Conservation (phyloP, 306 rosid species). For the Herpetospermum pedunculosum region DNA sequence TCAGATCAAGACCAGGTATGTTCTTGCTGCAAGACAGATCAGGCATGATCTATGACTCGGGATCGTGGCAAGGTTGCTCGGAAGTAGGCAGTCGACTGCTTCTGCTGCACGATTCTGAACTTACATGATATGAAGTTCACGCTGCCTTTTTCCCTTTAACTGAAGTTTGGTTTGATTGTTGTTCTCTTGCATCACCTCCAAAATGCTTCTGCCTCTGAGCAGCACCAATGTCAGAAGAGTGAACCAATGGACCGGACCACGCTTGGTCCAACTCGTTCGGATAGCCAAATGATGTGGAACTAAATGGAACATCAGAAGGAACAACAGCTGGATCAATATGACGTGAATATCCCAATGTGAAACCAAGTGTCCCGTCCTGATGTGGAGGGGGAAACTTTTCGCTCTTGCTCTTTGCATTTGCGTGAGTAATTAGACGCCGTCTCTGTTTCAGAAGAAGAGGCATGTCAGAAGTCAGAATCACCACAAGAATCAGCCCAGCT, state of each 20-base stretch:
- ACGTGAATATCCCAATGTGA: conserved; percentile 46
- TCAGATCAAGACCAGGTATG: not conserved
- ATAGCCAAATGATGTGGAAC: conserved; percentile 49
- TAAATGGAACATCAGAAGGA: conserved; percentile 54
- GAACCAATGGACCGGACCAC: conserved; percentile 80
- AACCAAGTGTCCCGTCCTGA: conserved; percentile 81
- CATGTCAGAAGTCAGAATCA: conserved; percentile 6
- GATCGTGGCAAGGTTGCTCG: not conserved
- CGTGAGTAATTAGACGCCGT: conserved; percentile 66
- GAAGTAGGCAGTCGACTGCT: not conserved
- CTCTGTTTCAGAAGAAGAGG: conserved; percentile 44
- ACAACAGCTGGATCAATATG: conserved; percentile 66
- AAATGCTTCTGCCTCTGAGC: conserved; percentile 43
- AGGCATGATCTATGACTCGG: not conserved
- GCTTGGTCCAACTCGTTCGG: conserved; percentile 61
- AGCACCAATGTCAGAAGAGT: conserved; percentile 33
- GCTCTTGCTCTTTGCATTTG: conserved; percentile 94
- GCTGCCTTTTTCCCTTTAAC: conserved; percentile 48
- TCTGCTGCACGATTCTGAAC: not conserved
- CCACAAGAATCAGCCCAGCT: no score
- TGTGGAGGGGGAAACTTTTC: conserved; percentile 96
- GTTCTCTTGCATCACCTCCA: conserved; percentile 32
- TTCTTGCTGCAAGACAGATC: conserved; percentile 1
- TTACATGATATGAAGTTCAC: not conserved
- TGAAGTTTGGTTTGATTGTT: conserved; percentile 7